Evolutionary conservation across 2,329 filamentous ascomycete genomes (phyloP).

Genomic region (Aspergillus spinulosporus): DNA sequence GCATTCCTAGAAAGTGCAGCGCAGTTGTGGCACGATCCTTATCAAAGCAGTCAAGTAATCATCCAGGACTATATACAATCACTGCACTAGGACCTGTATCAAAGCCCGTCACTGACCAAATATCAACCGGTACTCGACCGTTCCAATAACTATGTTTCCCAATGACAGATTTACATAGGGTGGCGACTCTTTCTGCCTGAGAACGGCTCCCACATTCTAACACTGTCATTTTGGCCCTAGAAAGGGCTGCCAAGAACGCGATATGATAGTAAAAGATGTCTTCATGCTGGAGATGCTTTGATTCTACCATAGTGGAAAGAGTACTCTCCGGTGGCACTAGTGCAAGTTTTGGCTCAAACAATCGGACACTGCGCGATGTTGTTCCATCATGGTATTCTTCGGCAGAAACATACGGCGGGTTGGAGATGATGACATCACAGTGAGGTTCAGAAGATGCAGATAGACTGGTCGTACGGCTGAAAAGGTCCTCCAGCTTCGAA

Average conservation of each 20-base stretch:
- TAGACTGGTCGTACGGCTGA: slow-evolving; percentile 7
- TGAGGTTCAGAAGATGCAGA: neutral
- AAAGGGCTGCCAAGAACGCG: slow-evolving; percentile 25
- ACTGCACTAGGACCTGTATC: slow-evolving; percentile 5
- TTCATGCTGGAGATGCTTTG: slow-evolving; percentile 20
- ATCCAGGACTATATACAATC: neutral
- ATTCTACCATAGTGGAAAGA: neutral
- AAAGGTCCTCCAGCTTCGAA: slow-evolving; percentile 18
- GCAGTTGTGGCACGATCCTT: too few species aligned
- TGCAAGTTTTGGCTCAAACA: slow-evolving; percentile 77
- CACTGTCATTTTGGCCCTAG: slow-evolving; percentile 32
- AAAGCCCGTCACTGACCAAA: slow-evolving; percentile 5
- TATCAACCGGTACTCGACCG: neutral
- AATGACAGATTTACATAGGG: slow-evolving; percentile 15
- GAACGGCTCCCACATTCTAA: slow-evolving; percentile 39
- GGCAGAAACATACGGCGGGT: slow-evolving; percentile 86
- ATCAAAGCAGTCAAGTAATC: neutral
- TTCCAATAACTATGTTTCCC: neutral
- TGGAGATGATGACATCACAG: slow-evolving; percentile 73
- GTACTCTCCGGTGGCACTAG: slow-evolving; percentile 61
- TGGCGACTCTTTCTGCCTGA: slow-evolving; percentile 36
- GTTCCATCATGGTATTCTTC: slow-evolving; percentile 58
- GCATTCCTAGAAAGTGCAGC: too few species aligned
- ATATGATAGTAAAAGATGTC: slow-evolving; percentile 41
- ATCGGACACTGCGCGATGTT: slow-evolving; percentile 72